Evolutionary conservation across 2,329 filamentous ascomycete species (phyloP), one percentile per base, ranked within the genome.

Genomic region (Tolypocladium capitatum): DNA sequence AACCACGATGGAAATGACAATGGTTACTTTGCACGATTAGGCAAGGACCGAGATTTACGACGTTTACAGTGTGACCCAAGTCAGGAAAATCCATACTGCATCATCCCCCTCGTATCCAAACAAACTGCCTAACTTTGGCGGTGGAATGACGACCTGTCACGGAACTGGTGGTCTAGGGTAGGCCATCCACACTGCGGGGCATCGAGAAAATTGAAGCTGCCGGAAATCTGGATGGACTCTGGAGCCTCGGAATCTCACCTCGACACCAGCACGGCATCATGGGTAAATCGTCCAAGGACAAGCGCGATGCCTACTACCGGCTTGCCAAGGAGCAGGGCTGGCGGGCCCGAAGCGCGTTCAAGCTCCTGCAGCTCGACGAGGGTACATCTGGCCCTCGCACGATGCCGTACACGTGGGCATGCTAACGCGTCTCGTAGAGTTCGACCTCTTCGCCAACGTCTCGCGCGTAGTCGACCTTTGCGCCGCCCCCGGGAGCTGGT

Each of bases 241-340:
- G n/a, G n/a, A 13, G 13, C 13, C 7, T 14, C 9, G 24, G 28
- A 42, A 28, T 28, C 27, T 30, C 38, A 42, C 38, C 38, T 28
- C 16, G 38, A 41, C 38, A 42, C 24, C 24, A 11, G 11, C 28
- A 20, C 30, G 20, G 21, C 53, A 67, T 41, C 30, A 94, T 95
- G 90, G 90, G 90, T 1, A 97, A 97, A 65, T 95, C 92, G 1
- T 97, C 91, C 43, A 98, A 98, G 68, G 92, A 98, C 63, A 98
- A 98, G 70, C 86, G 92, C 46, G 92, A 98, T 65, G 90, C 90
- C 42, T 98, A 98, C 69, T 98, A 98, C 62, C 81, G 92, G 47
- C 84, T 98, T 9, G 92, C 92, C 18, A 98, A 98, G 69, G 92
- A 98, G 67, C 92, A 98, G 72, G 94, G 94, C 54, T 98, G 92